Evolutionary conservation across 2,329 filamentous ascomycete species (phyloP).

Genomic region (Dothideomycetidae sp.): DNA sequence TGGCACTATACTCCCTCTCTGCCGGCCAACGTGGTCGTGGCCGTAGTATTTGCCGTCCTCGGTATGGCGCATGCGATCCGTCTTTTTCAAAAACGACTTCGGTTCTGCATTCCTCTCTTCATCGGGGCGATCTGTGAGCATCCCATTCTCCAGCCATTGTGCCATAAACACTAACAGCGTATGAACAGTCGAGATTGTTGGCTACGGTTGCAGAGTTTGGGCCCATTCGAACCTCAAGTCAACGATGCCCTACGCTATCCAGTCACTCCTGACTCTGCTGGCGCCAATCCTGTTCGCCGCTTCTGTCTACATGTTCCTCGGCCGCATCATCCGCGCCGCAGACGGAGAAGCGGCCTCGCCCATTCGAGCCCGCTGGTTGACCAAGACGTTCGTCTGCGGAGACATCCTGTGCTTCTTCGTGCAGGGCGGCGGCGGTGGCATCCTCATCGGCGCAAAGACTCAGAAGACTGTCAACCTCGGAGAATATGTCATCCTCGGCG

Average conservation of each 20-base stretch:
- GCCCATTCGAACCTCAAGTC: conserved; percentile 18
- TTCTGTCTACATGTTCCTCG: conserved; percentile 36
- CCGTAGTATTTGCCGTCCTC: conserved; percentile 17
- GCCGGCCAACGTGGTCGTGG: conserved; percentile 19
- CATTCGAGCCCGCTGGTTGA: conserved; percentile 31
- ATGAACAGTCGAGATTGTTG: conserved; percentile 35
- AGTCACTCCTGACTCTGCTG: conserved; percentile 33
- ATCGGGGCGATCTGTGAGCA: conserved; percentile 38
- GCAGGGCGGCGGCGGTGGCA: conserved; percentile 31
- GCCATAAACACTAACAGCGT: no score
- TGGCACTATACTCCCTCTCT: conserved; percentile 18
- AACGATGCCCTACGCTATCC: conserved; percentile 29
- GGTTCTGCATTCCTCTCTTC: conserved; percentile 39
- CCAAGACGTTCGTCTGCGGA: conserved; percentile 34
- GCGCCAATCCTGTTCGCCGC: conserved; percentile 37
- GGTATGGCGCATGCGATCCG: conserved; percentile 26
- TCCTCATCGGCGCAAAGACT: conserved; percentile 25
- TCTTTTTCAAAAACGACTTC: conserved; percentile 28
- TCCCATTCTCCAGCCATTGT: not conserved
- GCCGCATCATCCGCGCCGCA: conserved; percentile 30
- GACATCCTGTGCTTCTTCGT: conserved; percentile 36
- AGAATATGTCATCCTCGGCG: conserved; percentile 33
- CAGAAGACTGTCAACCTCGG: conserved; percentile 21
- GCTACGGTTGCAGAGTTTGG: conserved; percentile 37
- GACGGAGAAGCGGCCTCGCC: conserved; percentile 29